A percentile compares a stretch with the other conserved stretches of the same genome.
Evolutionary conservation across 345 rosid genomes (phyloP).

Genomic region (Boechera stricta): DNA sequence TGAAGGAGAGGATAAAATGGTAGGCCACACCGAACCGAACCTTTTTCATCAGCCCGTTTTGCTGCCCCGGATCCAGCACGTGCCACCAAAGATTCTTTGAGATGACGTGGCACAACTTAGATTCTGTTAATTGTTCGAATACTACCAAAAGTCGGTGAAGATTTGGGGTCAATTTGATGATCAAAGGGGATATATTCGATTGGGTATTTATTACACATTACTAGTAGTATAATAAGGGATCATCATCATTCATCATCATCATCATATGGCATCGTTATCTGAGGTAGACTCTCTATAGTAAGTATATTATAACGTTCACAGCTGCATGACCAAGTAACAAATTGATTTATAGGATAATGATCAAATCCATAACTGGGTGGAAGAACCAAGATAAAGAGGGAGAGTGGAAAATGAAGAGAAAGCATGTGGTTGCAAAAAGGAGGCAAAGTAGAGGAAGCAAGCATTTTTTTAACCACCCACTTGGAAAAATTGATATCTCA

Average conservation of each 20-base stretch:
- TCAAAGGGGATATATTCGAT: slow-evolving; percentile 11
- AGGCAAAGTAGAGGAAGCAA: slow-evolving; percentile 31
- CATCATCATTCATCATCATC: too few relatives aligned
- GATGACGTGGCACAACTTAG: slow-evolving; percentile 28
- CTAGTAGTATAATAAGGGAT: not conserved
- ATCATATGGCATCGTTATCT: not conserved
- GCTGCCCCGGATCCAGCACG: slow-evolving; percentile 41
- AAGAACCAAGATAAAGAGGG: not conserved
- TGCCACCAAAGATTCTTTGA: slow-evolving; percentile 35
- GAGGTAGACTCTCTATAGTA: not conserved
- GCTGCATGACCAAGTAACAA: not conserved
- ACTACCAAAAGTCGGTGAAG: slow-evolving; percentile 6
- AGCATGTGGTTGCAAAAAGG: slow-evolving; percentile 34
- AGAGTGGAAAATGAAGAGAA: slow-evolving; percentile 16
- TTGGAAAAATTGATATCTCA: slow-evolving; percentile 31
- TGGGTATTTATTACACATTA: too few relatives aligned
- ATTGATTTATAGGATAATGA: not conserved
- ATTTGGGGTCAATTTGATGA: not conserved
- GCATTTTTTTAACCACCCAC: slow-evolving; percentile 23
- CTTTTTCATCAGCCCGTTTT: not conserved
- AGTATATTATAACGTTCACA: not conserved
- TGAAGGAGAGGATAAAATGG: slow-evolving; percentile 22
- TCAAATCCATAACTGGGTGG: not conserved
- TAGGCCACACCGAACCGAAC: not conserved
- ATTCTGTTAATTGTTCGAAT: slow-evolving; percentile 11